A percentile compares a stretch with the other conserved stretches of the same genome.
Conservation (phyloP, 345 rosid genomes). For the Schrenkiella parvula region DNA sequence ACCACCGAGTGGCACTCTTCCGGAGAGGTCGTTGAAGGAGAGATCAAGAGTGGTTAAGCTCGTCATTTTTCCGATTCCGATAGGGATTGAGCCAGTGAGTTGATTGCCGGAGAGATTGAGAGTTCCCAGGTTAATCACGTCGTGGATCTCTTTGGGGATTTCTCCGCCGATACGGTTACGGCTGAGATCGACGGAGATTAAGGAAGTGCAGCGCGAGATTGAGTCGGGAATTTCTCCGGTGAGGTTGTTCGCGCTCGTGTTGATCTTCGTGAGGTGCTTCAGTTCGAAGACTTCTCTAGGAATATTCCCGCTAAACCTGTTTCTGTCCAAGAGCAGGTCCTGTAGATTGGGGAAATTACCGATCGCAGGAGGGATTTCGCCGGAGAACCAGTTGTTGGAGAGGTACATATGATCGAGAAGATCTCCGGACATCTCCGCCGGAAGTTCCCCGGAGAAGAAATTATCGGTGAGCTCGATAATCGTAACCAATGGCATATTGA, state of each 20-base stretch:
- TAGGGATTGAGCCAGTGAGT: conserved; percentile 62
- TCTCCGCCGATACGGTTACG: conserved; percentile 56
- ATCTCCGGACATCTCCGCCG: conserved; percentile 52
- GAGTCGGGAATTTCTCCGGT: conserved; percentile 61
- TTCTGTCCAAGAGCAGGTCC: conserved; percentile 44
- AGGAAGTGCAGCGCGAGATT: conserved; percentile 39
- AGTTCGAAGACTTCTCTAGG: conserved; percentile 51
- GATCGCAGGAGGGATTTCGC: conserved; percentile 63
- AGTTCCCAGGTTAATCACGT: conserved; percentile 48
- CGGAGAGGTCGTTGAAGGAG: conserved; percentile 59
- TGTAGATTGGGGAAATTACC: conserved; percentile 47
- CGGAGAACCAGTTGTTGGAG: conserved; percentile 58
- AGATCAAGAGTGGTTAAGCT: conserved; percentile 80
- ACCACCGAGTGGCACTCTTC: conserved; percentile 65
- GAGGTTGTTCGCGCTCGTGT: conserved; percentile 53
- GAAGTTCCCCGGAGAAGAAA: conserved; percentile 69
- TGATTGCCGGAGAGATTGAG: conserved; percentile 69
- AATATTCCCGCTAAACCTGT: conserved; percentile 54
- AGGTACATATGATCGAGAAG: conserved; percentile 39
- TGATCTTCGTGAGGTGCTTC: conserved; percentile 42
- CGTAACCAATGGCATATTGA: conserved; percentile 43
- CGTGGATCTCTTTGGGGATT: conserved; percentile 50
- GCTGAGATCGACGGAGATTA: conserved; percentile 64
- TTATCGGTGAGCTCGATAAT: conserved; percentile 60
- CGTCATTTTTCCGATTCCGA: conserved; percentile 58